These are phyloP conservation scores for Mortierella sp. DNA, from an alignment of 371 early-diverging fungal genomes.

Conservation along the genomic window DNA sequence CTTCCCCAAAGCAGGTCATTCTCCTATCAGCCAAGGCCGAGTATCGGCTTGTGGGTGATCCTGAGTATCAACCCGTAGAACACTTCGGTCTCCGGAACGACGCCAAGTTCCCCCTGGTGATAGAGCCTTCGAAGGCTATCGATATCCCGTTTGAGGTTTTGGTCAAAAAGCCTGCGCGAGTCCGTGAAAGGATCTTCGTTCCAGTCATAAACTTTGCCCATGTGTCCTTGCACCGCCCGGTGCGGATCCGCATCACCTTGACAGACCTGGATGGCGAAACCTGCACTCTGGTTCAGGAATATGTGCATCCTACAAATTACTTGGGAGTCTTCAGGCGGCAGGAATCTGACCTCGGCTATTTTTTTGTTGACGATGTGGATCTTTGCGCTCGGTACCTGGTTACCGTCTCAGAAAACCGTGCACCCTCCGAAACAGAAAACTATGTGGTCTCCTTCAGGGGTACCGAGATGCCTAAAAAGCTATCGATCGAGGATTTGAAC, in stretches of 20 bases:
- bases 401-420: not conserved
- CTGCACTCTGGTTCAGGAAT: conserved; percentile 35
- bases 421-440: not conserved
- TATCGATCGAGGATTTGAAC: conserved; percentile 12
- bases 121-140: conserved; percentile 34
- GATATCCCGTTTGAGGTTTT: conserved; percentile 25
- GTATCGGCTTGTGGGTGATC: conserved; percentile 53
- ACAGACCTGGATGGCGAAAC: conserved; percentile 40
- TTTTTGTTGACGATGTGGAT: conserved; percentile 37
- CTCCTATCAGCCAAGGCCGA: conserved; percentile 26
- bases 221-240: conserved; percentile 26
- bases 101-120: conserved; percentile 21
- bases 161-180: conserved; percentile 20
- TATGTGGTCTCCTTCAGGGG: not conserved
- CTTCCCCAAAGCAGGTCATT: conserved; percentile 24
- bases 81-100: conserved; percentile 7
- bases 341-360: conserved; percentile 29
- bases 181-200: conserved; percentile 8
- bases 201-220: conserved; percentile 26
- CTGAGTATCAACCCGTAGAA: conserved; percentile 25
- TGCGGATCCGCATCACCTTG: conserved; percentile 41
- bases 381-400: conserved; percentile 11
- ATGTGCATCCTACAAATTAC: conserved; percentile 26
- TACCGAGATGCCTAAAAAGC: not conserved
- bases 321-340: not conserved